Conservation (phyloP, 169 alveolate genomes). For the Eimeria zaria region DNA sequence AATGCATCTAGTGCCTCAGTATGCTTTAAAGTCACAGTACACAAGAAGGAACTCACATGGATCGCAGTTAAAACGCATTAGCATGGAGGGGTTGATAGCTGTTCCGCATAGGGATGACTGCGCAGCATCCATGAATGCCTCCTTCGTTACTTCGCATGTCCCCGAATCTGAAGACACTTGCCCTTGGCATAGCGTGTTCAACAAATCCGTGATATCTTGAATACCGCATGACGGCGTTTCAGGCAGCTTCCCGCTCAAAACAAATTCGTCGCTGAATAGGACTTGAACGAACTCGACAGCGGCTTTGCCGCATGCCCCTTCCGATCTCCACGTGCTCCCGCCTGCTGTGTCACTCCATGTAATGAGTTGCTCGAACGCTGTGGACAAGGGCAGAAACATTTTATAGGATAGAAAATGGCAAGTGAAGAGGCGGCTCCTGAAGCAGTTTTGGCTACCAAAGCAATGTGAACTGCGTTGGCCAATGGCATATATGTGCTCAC, state of each 20-base stretch:
- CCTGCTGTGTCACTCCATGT: slow-evolving; percentile 38
- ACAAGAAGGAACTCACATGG: neutral
- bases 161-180: slow-evolving; percentile 26
- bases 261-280: slow-evolving; percentile 58
- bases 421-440: neutral
- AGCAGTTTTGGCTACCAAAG: neutral
- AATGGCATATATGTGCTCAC: slow-evolving; percentile 1
- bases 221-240: slow-evolving; percentile 49
- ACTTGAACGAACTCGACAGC: slow-evolving; percentile 60
- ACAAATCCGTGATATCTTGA: slow-evolving; percentile 33
- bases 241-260: slow-evolving; percentile 11
- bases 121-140: neutral
- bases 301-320: slow-evolving; percentile 35
- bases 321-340: slow-evolving; percentile 51
- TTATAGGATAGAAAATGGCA: neutral
- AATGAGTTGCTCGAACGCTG: neutral
- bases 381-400: neutral
- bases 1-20: neutral
- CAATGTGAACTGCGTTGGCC: neutral
- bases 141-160: slow-evolving; percentile 5
- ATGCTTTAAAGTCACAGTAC: neutral
- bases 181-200: neutral
- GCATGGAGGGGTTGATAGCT: slow-evolving; percentile 55
- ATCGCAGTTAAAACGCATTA: slow-evolving; percentile 51
- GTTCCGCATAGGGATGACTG: slow-evolving; percentile 28